These are phyloP conservation scores for Nicotiana sylvestris DNA, from an alignment of 257 asterid genomes.

Conservation along the genomic window DNA sequence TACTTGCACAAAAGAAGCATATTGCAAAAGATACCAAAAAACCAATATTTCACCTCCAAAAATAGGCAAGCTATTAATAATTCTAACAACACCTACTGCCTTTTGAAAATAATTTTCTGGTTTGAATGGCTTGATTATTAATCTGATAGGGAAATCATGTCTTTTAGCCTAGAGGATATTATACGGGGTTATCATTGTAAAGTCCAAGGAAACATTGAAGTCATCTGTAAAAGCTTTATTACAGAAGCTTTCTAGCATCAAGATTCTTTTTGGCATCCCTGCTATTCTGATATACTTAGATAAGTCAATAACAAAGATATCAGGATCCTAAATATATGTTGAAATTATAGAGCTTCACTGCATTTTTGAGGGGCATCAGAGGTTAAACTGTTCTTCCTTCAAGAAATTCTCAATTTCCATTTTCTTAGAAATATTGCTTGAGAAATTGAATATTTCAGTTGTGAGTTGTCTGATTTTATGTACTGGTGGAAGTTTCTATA, in stretches of 20 bases:
- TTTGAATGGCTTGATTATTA: too few species aligned
- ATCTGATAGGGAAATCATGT: too few species aligned
- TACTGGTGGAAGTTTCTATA: slow-evolving; percentile 2
- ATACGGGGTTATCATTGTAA: too few species aligned
- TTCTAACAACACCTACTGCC: too few species aligned
- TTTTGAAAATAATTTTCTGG: too few species aligned
- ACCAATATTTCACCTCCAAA: too few species aligned
- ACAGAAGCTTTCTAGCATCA: not conserved
- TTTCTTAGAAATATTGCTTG: not conserved
- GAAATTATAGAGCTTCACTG: not conserved
- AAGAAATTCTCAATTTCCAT: not conserved
- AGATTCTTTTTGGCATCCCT: not conserved
- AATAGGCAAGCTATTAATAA: too few species aligned
- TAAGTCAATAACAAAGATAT: not conserved
- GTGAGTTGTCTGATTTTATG: not conserved
- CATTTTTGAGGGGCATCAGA: not conserved
- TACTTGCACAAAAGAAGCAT: too few species aligned
- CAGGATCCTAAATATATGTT: not conserved
- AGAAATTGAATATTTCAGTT: not conserved
- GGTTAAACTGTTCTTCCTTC: not conserved
- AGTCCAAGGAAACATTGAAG: not conserved
- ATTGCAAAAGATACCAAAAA: too few species aligned
- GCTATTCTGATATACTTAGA: not conserved
- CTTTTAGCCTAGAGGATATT: too few species aligned
- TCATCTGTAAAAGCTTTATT: not conserved